A percentile compares a stretch with the other conserved stretches of the same genome.
phyloP scores from a whole-genome alignment of 495 filamentous ascomycete species.

The Penicillium cinerascens region DNA sequence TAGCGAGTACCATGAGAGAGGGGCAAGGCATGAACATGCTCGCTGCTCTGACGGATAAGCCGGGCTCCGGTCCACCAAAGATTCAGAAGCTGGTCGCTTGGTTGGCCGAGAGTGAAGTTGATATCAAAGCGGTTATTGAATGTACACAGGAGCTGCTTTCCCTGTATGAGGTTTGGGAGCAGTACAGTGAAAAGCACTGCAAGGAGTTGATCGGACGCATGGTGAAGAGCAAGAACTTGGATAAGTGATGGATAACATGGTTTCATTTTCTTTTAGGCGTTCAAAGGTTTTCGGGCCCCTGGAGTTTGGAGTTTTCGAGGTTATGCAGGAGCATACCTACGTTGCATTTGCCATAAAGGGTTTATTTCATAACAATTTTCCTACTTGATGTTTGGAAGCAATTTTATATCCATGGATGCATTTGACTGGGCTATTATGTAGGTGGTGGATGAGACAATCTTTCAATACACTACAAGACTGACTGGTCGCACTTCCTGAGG shows the following conservation, averaged over 20 bases:
- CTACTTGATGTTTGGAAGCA: neutral
- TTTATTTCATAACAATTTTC: neutral
- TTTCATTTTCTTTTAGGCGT: neutral
- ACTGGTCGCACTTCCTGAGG: neutral
- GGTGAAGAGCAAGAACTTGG: constrained; percentile 78
- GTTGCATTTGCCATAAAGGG: neutral
- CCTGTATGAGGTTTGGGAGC: constrained; percentile 89
- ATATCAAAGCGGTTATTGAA: constrained; percentile 88
- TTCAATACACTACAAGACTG: neutral
- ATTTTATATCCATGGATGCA: neutral
- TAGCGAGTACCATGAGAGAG: constrained; percentile 42
- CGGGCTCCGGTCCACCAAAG: constrained; percentile 33
- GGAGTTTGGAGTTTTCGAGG: neutral
- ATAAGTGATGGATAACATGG: constrained; percentile 50
- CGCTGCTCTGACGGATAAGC: constrained; percentile 35
- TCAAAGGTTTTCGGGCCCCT: neutral
- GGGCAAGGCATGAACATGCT: constrained; percentile 40
- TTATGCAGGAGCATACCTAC: neutral
- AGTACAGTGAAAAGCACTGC: constrained; percentile 79
- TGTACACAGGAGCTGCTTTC: constrained; percentile 94
- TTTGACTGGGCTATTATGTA: neutral
- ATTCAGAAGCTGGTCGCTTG: constrained; percentile 76
- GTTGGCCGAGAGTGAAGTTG: constrained; percentile 89
- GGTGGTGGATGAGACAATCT: neutral
- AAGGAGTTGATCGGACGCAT: constrained; percentile 77